Base-by-base conservation (phyloP, 768 basidiomycete genomes). In the Hypholoma sublateritium region DNA sequence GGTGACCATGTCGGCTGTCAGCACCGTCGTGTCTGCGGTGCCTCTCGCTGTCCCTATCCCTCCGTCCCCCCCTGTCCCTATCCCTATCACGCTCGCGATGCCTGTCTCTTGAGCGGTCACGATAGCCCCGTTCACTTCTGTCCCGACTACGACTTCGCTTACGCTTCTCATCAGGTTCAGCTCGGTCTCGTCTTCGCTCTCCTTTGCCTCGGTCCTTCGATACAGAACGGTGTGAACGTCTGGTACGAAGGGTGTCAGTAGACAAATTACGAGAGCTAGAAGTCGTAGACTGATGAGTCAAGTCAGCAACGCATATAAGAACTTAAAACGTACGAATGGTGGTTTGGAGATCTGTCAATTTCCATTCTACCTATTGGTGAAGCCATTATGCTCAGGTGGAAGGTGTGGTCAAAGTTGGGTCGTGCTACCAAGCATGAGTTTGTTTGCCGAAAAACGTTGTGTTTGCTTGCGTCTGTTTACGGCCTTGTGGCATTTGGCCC, bases 191-290 rank as follows among this genome's bases (percentile, higher is more conserved):
- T 19, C 82, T 79, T 53, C 75, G 78, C 35, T 85, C 85, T 55
- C 79, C 76, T 63, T 77, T 80, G 50, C 88, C 74, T 49, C 78
- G 75, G 53, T 88, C 89, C 63, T 82, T 78, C 21, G 91, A 92
- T 51, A 74, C 75, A 9, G 91, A 93, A 59, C 84, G 79, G 64
- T 90, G 88, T 46, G 89, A 91, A 57, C 81, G 80, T 62, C 78
- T 80, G 19, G 89, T 91, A 43, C 82, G 84, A 62, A 85, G 83
- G 9, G 89, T 92, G 68, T 91, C 89, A 36, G 85, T 85, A 3
- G 90, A 91, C 69, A 84, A 83, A 67, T 87, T 87, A 63, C 88
- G 85, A 59, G 86, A 87, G 55, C 86, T 86, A 57, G 24, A 55
- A 59, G 51, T 32, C 46, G 28, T 53, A 55, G 50, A 58, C 24